Percentiles rank a stretch among this genome's conserved stretches.
phyloP scores from a whole-genome alignment of 306 rosid genomes.

The Lupinus albus region DNA sequence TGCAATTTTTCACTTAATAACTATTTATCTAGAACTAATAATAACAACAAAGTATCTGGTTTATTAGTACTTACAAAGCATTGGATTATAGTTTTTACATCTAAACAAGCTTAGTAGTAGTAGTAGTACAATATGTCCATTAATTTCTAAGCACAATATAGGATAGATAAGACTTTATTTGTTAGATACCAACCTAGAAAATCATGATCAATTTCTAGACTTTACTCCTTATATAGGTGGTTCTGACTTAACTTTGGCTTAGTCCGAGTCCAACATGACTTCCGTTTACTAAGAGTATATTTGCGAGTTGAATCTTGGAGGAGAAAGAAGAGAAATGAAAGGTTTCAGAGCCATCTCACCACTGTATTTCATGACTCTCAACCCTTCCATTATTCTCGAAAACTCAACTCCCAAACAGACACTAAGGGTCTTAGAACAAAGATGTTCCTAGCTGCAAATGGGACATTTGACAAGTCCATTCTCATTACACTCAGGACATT shows the following conservation, averaged over 20 bases:
- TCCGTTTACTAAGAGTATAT: no score
- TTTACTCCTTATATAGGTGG: no score
- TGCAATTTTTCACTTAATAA: neutral
- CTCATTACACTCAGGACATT: constrained; percentile 80
- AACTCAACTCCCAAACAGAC: no score
- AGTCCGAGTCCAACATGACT: no score
- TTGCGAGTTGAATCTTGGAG: no score
- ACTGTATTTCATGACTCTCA: no score
- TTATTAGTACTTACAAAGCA: constrained; percentile 22
- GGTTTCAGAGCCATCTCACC: no score
- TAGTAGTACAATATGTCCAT: constrained; percentile 17
- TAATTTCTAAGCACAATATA: constrained; percentile 15
- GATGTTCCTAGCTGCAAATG: constrained; percentile 55
- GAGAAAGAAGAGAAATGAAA: no score
- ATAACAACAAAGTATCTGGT: neutral
- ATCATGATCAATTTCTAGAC: constrained; percentile 1
- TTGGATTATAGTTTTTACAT: neutral
- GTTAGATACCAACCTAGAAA: constrained; percentile 5
- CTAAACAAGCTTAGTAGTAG: neutral
- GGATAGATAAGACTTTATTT: neutral
- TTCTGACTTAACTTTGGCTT: no score
- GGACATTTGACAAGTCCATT: constrained; percentile 85
- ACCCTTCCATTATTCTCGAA: no score
- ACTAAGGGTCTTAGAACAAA: no score
- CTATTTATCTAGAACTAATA: neutral